Base-by-base conservation (phyloP, 2,329 filamentous ascomycete species). In the Penicillium sp. region DNA sequence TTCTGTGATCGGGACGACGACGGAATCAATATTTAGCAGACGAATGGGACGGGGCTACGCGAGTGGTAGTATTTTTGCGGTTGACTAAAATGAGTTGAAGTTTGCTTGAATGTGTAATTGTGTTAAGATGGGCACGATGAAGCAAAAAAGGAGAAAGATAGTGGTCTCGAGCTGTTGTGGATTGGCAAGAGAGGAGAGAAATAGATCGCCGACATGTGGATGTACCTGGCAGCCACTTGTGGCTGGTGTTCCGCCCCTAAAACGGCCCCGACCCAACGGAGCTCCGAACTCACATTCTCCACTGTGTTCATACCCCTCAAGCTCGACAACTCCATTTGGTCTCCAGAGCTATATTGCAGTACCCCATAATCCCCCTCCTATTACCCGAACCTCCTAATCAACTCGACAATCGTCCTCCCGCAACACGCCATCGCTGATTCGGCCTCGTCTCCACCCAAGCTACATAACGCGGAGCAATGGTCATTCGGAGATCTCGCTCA, bases 401-500 rank as follows among this genome's bases (percentile, higher is more conserved):
- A 38, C 23, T n/a, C 13, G n/a, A 18, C 13, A 45, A 39, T 6
- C 16, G 35, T 7, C n/a, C 16, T 38, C 27, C 21, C 50, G 15
- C 23, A 50, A 35, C 53, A 44, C 53, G 12, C 21, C 39, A 13
- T 50, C 38, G 47, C 58, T 55, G 54, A 50, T 40, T 48, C 35
- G 46, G 46, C 38, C 49, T 29, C 49, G 46, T 49, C 42, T 49
- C 39, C 44, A 29, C 42, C 50, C 52, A 49, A 61, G 39, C 47
- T 44, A 57, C 50, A 37, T 50, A 42, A 47, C 56, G 70, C 67
- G 68, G 74, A 81, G 81, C 77, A 70, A 84, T 84, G 82, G 75
- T 73, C 71, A 74, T 75, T 73, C 70, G 67, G 68, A 69, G 66
- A 70, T 71, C 69, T 75, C 73, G 80, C 82, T 79, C 79, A 89